These are phyloP conservation scores for Paraleonurus japonicus DNA, from an alignment of 257 asterid genomes.

Conservation along the genomic window DNA sequence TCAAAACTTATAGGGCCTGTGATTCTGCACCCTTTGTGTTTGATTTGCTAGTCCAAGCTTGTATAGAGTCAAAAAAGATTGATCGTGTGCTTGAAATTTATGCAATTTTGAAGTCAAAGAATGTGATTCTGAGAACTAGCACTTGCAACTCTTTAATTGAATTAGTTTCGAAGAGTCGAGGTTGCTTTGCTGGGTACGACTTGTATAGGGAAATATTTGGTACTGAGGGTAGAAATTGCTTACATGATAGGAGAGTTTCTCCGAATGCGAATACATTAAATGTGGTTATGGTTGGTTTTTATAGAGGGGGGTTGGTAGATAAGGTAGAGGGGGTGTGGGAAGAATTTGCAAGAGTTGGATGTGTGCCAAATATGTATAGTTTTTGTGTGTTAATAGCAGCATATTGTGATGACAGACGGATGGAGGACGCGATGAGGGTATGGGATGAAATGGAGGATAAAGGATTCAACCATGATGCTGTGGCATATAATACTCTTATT, in stretches of 20 bases:
- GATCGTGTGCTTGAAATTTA: conserved; percentile 53
- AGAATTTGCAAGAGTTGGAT: conserved; percentile 46
- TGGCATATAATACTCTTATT: conserved; percentile 66
- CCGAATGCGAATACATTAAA: conserved; percentile 55
- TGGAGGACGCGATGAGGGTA: conserved; percentile 58
- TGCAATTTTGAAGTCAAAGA: conserved; percentile 53
- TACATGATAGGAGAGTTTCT: conserved; percentile 20
- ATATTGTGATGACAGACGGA: conserved; percentile 49
- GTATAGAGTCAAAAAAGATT: conserved; percentile 64
- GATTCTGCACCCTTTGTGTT: conserved; percentile 93
- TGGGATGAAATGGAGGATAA: conserved; percentile 57
- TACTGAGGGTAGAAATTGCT: conserved; percentile 16
- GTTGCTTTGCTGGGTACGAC: conserved; percentile 61
- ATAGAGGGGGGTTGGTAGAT: conserved; percentile 65
- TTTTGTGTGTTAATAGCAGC: conserved; percentile 59
- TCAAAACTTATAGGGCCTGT: conserved; percentile 61
- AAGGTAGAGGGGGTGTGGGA: conserved; percentile 72
- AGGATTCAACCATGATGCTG: conserved; percentile 46
- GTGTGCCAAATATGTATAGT: conserved; percentile 58
- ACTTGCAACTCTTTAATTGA: conserved; percentile 69
- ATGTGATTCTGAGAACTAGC: conserved; percentile 40
- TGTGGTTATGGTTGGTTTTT: conserved; percentile 64
- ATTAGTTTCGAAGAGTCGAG: conserved; percentile 53
- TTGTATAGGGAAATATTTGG: conserved; percentile 53
- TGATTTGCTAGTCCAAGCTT: conserved; percentile 67